phyloP scores from a whole-genome alignment of 495 filamentous ascomycete species.

The Xylaria sp. region DNA sequence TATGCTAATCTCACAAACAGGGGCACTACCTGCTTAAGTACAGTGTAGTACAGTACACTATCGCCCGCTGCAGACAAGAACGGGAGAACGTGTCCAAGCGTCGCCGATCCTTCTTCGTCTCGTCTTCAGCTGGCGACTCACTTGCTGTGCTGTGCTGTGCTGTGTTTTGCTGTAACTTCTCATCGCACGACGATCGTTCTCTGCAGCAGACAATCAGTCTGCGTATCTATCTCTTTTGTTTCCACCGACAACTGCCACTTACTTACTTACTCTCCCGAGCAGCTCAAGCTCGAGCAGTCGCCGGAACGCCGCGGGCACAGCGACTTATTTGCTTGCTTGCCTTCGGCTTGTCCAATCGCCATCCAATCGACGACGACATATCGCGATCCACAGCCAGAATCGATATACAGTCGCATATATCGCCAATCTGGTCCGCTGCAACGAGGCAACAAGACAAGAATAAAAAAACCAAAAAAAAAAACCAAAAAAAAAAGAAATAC shows the following conservation, averaged over 20 bases:
- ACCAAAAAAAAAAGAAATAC: too few relatives aligned
- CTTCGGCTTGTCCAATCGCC: background rate
- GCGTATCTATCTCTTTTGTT: background rate
- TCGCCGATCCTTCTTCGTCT: slow-evolving; percentile 22
- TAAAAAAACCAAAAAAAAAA: background rate
- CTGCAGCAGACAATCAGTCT: background rate
- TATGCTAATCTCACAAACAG: slow-evolving; percentile 17
- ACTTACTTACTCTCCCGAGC: background rate
- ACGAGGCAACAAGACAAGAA: background rate
- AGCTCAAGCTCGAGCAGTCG: slow-evolving; percentile 1
- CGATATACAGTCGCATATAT: background rate
- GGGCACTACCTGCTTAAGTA: too few relatives aligned
- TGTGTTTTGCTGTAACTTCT: background rate
- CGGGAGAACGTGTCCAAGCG: slow-evolving; percentile 9
- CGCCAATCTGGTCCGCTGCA: background rate
- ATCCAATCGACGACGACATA: slow-evolving; percentile 10
- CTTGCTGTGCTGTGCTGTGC: too few relatives aligned
- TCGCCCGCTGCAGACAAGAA: background rate
- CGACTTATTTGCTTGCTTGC: background rate
- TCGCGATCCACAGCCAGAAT: background rate
- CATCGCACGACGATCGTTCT: slow-evolving; percentile 1
- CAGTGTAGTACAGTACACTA: too few relatives aligned
- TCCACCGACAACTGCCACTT: background rate
- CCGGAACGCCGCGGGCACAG: background rate
- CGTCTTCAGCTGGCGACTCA: slow-evolving; percentile 1